Base-by-base conservation (phyloP, 257 asterid genomes). In the Ophiorrhiza pumila region DNA sequence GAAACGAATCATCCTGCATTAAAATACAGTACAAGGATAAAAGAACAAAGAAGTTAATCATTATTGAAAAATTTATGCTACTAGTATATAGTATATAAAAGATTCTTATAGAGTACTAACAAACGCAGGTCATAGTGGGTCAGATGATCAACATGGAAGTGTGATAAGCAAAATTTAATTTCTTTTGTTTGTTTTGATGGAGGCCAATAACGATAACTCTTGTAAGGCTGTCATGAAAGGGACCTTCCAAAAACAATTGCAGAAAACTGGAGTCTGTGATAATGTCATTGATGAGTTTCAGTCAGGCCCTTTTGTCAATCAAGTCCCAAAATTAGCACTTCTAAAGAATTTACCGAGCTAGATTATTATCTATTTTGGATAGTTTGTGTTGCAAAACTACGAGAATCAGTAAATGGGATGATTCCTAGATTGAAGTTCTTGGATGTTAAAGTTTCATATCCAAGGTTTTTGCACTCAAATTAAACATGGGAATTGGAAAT, bases 161-260 rank as follows among this genome's bases (percentile, higher is more conserved):
- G 81, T 66, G 77, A 75, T 74, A 78, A 61, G 8, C 59, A 73
- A 42, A 37, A 64, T 73, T 72, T 70, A 82, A 78, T 74, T 59
- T 65, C 10, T 62, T 78, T 81, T 88, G 87, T 81, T 81, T 78
- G 88, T 77, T 71, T 69, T 76, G 87, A 71, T 67, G 79, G 74
- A 68, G 45, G 78, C 78, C 81, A 79, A 80, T 72, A 39, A 58
- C 69, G 77, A 68, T 74, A 68, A 72, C 68, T 63, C 60, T 41
- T 34, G 46, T 49, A 60, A 73, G 81, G 87, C 85, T 86, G 90
- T 80, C 85, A 75, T 75, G 96, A 87, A 81, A 89, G 68, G 52
- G 96, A 87, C 90, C 90, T 81, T 74, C 91, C 58, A 58, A 43
- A 68, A 71, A 68, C 80, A 69, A 42, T 56, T 32, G 59, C 72